These are phyloP conservation scores for Annulohypoxylon stygium DNA, from an alignment of 495 filamentous ascomycete genomes.

Conservation along the genomic window DNA sequence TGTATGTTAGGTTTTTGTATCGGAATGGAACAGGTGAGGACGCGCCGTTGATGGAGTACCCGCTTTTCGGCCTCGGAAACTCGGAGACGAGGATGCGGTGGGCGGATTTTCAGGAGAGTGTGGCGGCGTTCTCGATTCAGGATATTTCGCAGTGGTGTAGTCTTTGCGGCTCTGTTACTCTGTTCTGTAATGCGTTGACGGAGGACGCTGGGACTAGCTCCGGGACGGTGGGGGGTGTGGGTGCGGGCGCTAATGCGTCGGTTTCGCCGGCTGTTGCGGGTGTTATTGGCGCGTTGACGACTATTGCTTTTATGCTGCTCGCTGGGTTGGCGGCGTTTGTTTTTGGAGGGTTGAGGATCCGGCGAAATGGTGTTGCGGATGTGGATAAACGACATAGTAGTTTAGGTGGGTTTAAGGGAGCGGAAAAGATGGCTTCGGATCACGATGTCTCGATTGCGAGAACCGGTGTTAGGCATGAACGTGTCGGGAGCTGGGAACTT, in stretches of 20 bases:
- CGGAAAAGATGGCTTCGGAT: conserved; percentile 56
- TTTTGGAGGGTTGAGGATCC: conserved; percentile 50
- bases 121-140: conserved; percentile 46
- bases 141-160: conserved; percentile 51
- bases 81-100: conserved; percentile 46
- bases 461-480: conserved; percentile 52
- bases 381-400: conserved; percentile 32
- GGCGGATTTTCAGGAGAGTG: conserved; percentile 42
- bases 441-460: conserved; percentile 52
- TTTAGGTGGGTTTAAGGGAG: conserved; percentile 55
- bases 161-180: conserved; percentile 43
- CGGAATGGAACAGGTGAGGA: conserved; percentile 50
- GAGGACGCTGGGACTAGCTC: conserved; percentile 6
- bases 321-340: conserved; percentile 43
- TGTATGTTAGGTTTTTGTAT: conserved; percentile 59
- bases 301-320: conserved; percentile 45
- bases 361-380: conserved; percentile 24
- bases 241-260: not conserved
- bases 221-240: not conserved
- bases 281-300: conserved; percentile 54
- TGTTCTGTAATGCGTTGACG: conserved; percentile 49
- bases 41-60: conserved; percentile 45
- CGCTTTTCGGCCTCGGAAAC: conserved; percentile 51
- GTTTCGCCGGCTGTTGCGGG: conserved; percentile 54
- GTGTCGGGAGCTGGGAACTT: conserved; percentile 60